phyloP scores from a whole-genome alignment of 2,329 filamentous ascomycete species.

The Samsoniella hepiali region DNA sequence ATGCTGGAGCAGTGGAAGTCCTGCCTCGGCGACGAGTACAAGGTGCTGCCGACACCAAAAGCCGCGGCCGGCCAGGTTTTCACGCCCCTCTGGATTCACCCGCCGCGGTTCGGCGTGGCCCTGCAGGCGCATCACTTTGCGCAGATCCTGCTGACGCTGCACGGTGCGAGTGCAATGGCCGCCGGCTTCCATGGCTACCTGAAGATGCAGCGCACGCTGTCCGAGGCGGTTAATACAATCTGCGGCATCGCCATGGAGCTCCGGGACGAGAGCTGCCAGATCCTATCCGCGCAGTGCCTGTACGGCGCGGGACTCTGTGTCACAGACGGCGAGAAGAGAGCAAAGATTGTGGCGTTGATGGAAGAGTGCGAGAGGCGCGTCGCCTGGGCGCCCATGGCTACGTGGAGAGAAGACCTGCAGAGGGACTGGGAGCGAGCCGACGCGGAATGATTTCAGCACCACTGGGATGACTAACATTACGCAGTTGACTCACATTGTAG shows the following conservation, averaged over 20 bases:
- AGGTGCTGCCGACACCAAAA: conserved; percentile 34
- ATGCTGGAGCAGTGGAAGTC: conserved; percentile 33
- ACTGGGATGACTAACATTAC: neutral
- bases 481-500: neutral
- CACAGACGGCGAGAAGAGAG: conserved; percentile 34
- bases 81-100: conserved; percentile 47
- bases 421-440: conserved; percentile 30
- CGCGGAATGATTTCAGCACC: conserved; percentile 1
- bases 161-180: conserved; percentile 22
- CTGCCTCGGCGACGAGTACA: conserved; percentile 37
- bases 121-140: conserved; percentile 52
- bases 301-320: conserved; percentile 43
- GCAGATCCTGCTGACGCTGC: conserved; percentile 43
- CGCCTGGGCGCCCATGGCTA: conserved; percentile 38
- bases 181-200: conserved; percentile 42
- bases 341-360: conserved; percentile 36
- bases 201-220: conserved; percentile 28
- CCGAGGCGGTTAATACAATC: conserved; percentile 31
- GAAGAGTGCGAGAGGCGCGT: conserved; percentile 34
- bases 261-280: conserved; percentile 38
- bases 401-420: conserved; percentile 32
- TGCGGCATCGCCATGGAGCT: conserved; percentile 48
- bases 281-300: conserved; percentile 43
- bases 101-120: conserved; percentile 45
- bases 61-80: conserved; percentile 32